Base-by-base conservation (phyloP, 306 rosid species). In the Benincasa hispida region DNA sequence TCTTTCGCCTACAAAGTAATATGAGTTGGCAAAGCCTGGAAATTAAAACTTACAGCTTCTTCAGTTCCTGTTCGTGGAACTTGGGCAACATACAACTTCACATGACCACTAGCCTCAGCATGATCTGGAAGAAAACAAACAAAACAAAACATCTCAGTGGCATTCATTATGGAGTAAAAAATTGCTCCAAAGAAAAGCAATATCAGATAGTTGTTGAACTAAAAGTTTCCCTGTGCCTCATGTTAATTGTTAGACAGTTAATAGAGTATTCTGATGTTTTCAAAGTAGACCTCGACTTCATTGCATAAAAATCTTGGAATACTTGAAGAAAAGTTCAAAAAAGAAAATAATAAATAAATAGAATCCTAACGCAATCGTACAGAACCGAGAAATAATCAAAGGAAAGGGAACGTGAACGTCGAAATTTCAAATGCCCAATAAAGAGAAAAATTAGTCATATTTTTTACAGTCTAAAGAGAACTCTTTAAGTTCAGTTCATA, bases 81-180 rank as follows among this genome's bases (percentile, higher is more conserved):
- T 14, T 90, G 94, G 13, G 90, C 89, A 82, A 91, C 91, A 77
- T 93, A 91, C 57, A 93, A 89, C 84, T 88, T 93, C 1, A 79
- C 91, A 62, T 74, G 83, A 78, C 67, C 54, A 5, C 53, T 24
- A 57, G 69, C 75, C 51, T 87, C 93, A 14, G 81, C 34, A 76
- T 72, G 84, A 86, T 90, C 98, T 89, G 80, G 70, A 58, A 76
- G 54, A 28, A 15, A 45, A 28, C 12, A 47, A 45, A 42, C 48
- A 48, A 50, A 50, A 13, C 5, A 15, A 37, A 6, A 14, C 19
- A 53, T n/a, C 27, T 75, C n/a, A 55, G 8, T 37, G 37, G 10
- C 18, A 11, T 37, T 59, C 32, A 8, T 39, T 76, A 17, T 27
- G 15, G 18, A 56, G 78, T 12, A 76, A 58, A 7, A 41, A 6